These are phyloP conservation scores for Cyberlindnera bimundalis DNA, from an alignment of 805 yeast genomes.

Conservation along the genomic window DNA sequence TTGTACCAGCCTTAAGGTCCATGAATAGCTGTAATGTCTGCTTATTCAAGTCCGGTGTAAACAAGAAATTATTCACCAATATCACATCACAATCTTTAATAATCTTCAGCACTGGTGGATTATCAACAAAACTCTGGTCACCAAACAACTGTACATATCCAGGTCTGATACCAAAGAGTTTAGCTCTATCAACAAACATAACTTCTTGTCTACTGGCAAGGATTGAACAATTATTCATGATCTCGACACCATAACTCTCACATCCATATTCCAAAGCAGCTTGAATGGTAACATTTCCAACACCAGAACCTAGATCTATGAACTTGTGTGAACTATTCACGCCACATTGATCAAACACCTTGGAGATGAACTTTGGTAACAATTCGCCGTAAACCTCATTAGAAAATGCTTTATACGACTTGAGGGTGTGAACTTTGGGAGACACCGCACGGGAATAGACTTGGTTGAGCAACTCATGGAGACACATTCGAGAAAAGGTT, in stretches of 20 bases:
- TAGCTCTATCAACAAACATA: conserved; percentile 57
- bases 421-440: conserved; percentile 61
- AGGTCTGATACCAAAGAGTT: conserved; percentile 59
- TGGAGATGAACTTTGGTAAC: conserved; percentile 71
- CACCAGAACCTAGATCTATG: conserved; percentile 91
- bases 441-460: conserved; percentile 77
- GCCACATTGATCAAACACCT: conserved; percentile 57
- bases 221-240: conserved; percentile 77
- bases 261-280: conserved; percentile 87
- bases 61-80: conserved; percentile 78
- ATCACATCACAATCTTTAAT: conserved; percentile 67
- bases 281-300: conserved; percentile 87
- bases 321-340: conserved; percentile 55
- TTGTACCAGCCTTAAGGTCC: conserved; percentile 68
- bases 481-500: conserved; percentile 38
- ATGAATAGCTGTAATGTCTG: conserved; percentile 63
- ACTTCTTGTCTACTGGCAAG: conserved; percentile 57
- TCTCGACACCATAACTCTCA: conserved; percentile 83
- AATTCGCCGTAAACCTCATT: conserved; percentile 90
- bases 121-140: conserved; percentile 68
- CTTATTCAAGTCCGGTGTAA: conserved; percentile 69
- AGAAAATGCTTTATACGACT: conserved; percentile 79
- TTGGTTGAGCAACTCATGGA: conserved; percentile 70
- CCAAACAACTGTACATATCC: conserved; percentile 58
- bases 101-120: conserved; percentile 48